Percentiles rank a stretch among this genome's conserved stretches.
phyloP scores from a whole-genome alignment of 2,329 filamentous ascomycete genomes.

The Penicillium sp. region DNA sequence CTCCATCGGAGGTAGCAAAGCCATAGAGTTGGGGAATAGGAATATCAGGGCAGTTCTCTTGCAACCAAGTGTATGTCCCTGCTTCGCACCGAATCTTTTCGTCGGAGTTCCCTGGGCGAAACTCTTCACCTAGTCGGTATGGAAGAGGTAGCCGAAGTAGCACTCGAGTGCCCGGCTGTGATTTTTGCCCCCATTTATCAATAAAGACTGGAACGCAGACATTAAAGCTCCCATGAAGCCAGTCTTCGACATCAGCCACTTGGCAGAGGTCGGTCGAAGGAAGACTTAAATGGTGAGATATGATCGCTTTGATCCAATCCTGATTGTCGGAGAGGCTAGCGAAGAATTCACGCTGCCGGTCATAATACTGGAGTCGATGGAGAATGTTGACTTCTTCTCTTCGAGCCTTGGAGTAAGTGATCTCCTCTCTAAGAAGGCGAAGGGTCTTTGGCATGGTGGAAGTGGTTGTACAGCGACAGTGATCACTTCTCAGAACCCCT shows the following conservation, averaged over 20 bases:
- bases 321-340: constrained; percentile 6
- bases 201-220: constrained; percentile 27
- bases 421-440: constrained; percentile 17
- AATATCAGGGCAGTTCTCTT: constrained; percentile 27
- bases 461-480: neutral
- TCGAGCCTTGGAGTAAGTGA: constrained; percentile 22
- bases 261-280: neutral
- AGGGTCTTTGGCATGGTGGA: constrained; percentile 4
- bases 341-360: constrained; percentile 14
- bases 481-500: neutral
- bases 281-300: constrained; percentile 26
- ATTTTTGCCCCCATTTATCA: neutral
- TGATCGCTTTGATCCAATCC: constrained; percentile 10
- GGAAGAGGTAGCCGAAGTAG: constrained; percentile 28
- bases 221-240: constrained; percentile 30
- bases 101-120: constrained; percentile 41
- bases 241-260: constrained; percentile 10
- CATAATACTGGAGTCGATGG: constrained; percentile 19
- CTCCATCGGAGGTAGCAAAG: constrained; percentile 6
- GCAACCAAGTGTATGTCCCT: constrained; percentile 42
- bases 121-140: constrained; percentile 36
- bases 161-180: constrained; percentile 19
- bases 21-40: constrained; percentile 16
- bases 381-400: constrained; percentile 24
- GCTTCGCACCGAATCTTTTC: constrained; percentile 46